Conservation (phyloP, 495 filamentous ascomycete genomes). For the Hypoxylon trugodes region DNA sequence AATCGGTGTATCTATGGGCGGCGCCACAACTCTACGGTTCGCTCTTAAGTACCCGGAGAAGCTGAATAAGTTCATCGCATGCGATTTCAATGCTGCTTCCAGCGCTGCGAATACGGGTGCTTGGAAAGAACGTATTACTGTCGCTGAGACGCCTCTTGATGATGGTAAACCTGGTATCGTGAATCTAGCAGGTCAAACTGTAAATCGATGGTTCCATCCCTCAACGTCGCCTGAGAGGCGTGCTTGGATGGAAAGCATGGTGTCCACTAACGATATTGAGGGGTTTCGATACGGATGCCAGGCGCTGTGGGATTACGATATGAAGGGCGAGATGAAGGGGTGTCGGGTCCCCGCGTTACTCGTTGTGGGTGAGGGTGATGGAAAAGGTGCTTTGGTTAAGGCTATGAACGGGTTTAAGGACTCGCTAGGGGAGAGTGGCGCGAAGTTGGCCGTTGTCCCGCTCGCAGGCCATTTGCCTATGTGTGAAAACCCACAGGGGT, state of each 20-base stretch:
- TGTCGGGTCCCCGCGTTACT: slow-evolving; percentile 69
- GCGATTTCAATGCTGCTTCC: slow-evolving; percentile 77
- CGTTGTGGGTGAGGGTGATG: slow-evolving; percentile 74
- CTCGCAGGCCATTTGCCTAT: slow-evolving; percentile 82
- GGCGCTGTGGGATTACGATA: slow-evolving; percentile 79
- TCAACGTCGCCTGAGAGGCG: slow-evolving; percentile 61
- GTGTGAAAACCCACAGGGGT: slow-evolving; percentile 74
- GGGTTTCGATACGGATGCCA: slow-evolving; percentile 75
- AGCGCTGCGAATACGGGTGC: slow-evolving; percentile 74
- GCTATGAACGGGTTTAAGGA: slow-evolving; percentile 78
- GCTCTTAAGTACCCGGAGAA: slow-evolving; percentile 69
- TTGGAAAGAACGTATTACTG: slow-evolving; percentile 77
- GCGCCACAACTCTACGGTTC: slow-evolving; percentile 75
- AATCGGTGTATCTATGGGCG: slow-evolving; percentile 80
- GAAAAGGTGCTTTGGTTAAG: slow-evolving; percentile 71
- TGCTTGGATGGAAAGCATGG: slow-evolving; percentile 60
- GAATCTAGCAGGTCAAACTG: slow-evolving; percentile 71
- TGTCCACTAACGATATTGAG: slow-evolving; percentile 68
- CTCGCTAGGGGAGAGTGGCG: slow-evolving; percentile 58
- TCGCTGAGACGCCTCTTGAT: slow-evolving; percentile 68
- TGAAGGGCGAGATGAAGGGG: slow-evolving; percentile 67
- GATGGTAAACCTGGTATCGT: slow-evolving; percentile 57
- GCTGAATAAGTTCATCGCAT: slow-evolving; percentile 70
- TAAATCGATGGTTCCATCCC: slow-evolving; percentile 77
- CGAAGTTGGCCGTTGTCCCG: slow-evolving; percentile 67